Evolutionary conservation across 2,329 filamentous ascomycete species (phyloP), one percentile per base, ranked within the genome.

Genomic region (Ascochyta rabiei): DNA sequence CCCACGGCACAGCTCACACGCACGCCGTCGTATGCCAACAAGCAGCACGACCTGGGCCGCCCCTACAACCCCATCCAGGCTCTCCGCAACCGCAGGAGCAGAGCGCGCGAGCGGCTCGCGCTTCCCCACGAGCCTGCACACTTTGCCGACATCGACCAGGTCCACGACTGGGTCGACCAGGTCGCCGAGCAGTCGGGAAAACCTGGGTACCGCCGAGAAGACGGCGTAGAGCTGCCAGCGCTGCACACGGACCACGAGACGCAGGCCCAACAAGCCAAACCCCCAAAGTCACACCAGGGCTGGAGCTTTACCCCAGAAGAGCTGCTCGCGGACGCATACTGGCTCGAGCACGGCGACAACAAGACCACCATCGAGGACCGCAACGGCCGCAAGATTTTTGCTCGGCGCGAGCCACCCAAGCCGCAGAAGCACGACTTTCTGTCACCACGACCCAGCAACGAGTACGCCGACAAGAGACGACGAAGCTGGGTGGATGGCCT

Each of bases 51-150:
- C n/a, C 73, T 88, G 7, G 89, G 89, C 4, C 87, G 93, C 47
- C 77, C 81, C 2, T 98, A 98, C 72, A 96, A 99, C 71, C 95
- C 93, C 4, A 77, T 99, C 21, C 95, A 98, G 74, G 91, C 91
- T 64, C 89, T 98, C 50, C 88, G 95, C 18, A 98, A 99, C 70
- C 85, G 93, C 42, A 93, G 93, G 71, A 84, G 95, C 12, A 84
- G 95, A 59, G 88, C 89, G 23, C 84, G 93, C 15, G 90, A 96
- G 75, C 85, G 90, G 35, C 87, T 84, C 61, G 77, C 83, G 0
- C 87, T 96, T 30, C 86, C 95, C 66, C 86, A 89, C 15, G 86
- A 91, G 58, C 81, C 82, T 1, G 87, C 90, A 62, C 90, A 90
- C 1, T 98, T 96, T 79, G 82, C 85, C 34, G 87, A 97, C 72